Base-by-base conservation (phyloP, 1,139 yeast species). In the Candida sanyaensis region DNA sequence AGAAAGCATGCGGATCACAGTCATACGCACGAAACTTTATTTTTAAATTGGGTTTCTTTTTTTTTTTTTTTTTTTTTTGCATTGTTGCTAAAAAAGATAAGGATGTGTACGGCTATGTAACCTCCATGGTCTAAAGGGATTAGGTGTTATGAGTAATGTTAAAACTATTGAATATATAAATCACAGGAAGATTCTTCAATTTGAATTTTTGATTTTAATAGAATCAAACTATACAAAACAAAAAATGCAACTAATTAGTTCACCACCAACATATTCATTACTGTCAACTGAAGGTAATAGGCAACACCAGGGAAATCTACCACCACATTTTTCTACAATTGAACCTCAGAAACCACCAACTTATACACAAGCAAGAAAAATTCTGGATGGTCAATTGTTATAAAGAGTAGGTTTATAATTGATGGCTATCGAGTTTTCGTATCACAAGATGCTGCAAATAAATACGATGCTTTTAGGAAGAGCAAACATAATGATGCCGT, bases 351-450 rank as follows among this genome's bases (percentile, higher is more conserved):
- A n/a, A 4, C 39, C 6, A 24, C 27, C 37, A 24, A 42, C 29
- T 7, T 51, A 51, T 44, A 44, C 48, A 17, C 44, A 48, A 33
- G 21, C 39, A 21, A 29, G 34, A 4, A 37, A 38, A 42, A 42
- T 0, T 26, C 41, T 21, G 49, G 49, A 11, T 52, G 55, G 55
- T 37, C 42, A 9, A 37, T 52, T n/a, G 42, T 51, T 5, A 49
- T 52, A 13, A 45, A 41, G 9, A 51, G 47, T 38, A 38, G 46
- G 13, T 47, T 47, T 24, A 42, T 47, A 39, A 44, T 48, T 7
- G 53, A 48, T 34, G 51, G 50, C 2, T 52, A 43, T 32, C 32
- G 49, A 30, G 34, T 52, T n/a, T 52, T 51, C 44, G 52, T 49
- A 1, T 50, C 53, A 5, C 21, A 40, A 12, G 55, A 52, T 40